Evolutionary conservation across 176 grass and related monocot genomes (phyloP).

Genomic region (Oryza meridionalis): DNA sequence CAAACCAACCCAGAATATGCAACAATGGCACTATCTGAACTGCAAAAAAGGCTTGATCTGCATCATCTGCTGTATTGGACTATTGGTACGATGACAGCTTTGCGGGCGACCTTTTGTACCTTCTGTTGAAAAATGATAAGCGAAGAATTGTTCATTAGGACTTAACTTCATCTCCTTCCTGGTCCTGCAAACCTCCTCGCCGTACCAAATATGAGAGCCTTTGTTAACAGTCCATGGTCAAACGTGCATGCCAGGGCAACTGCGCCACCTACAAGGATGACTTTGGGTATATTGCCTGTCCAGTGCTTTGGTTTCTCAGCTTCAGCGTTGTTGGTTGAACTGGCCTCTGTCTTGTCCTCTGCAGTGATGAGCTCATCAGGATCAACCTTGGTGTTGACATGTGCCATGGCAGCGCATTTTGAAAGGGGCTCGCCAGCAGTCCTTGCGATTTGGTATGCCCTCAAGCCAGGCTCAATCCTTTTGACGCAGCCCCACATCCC

Average conservation of each 20-base stretch:
- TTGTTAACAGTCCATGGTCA: constrained; percentile 80
- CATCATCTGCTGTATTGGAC: not conserved
- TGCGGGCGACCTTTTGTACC: not conserved
- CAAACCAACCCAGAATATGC: constrained; percentile 4
- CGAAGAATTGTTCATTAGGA: not conserved
- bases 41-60: not conserved
- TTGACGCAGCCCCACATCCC: constrained; percentile 95
- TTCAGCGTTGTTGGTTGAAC: constrained; percentile 49
- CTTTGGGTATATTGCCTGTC: constrained; percentile 64
- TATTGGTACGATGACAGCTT: not conserved
- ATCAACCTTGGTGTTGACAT: constrained; percentile 65
- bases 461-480: constrained; percentile 75
- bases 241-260: constrained; percentile 78
- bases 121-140: not conserved
- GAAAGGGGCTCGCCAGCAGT: constrained; percentile 57
- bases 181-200: constrained; percentile 83
- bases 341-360: constrained; percentile 26
- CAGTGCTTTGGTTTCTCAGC: constrained; percentile 71
- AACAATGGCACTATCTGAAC: not conserved
- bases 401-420: constrained; percentile 60
- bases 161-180: constrained; percentile 44
- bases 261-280: constrained; percentile 64
- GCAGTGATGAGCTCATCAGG: constrained; percentile 44
- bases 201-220: constrained; percentile 77
- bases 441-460: constrained; percentile 71